Evolutionary conservation across 2,329 filamentous ascomycete genomes (phyloP).

Genomic region (Phaeosphaeria sp.): DNA sequence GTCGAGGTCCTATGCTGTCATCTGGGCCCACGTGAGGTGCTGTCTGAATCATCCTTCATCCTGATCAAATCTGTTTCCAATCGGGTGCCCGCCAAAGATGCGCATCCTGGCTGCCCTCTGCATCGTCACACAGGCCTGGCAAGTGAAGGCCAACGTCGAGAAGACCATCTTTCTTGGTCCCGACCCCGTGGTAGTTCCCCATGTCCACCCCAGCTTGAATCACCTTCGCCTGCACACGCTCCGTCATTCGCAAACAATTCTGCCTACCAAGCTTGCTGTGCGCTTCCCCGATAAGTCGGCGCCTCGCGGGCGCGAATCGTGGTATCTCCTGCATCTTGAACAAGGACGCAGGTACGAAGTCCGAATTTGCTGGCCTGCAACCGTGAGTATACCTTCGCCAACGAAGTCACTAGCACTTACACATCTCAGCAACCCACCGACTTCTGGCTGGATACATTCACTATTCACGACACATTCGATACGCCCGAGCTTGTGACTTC

Average conservation of each 20-base stretch:
- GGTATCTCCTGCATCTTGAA: slow-evolving; percentile 80
- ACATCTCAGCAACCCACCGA: slow-evolving; percentile 78
- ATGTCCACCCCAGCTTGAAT: slow-evolving; percentile 63
- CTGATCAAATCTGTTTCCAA: neutral
- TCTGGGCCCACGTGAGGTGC: slow-evolving; percentile 19
- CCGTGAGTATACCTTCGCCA: slow-evolving; percentile 64
- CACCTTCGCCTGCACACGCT: slow-evolving; percentile 71
- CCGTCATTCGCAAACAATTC: slow-evolving; percentile 58
- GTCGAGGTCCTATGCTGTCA: neutral
- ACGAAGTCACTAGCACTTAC: slow-evolving; percentile 22
- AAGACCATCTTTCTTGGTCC: slow-evolving; percentile 89
- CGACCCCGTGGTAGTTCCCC: slow-evolving; percentile 61
- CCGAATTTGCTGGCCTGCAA: slow-evolving; percentile 91
- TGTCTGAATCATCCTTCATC: neutral
- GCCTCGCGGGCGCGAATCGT: slow-evolving; percentile 69
- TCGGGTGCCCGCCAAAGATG: slow-evolving; percentile 39
- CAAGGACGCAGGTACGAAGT: slow-evolving; percentile 84
- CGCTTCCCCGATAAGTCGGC: slow-evolving; percentile 67
- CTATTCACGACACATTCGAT: slow-evolving; percentile 67
- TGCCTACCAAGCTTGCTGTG: slow-evolving; percentile 71
- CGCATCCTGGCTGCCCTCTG: slow-evolving; percentile 38
- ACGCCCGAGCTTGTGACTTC: slow-evolving; percentile 69
- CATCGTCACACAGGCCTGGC: slow-evolving; percentile 42
- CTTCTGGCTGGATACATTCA: slow-evolving; percentile 73
- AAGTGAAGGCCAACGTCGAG: slow-evolving; percentile 76